A percentile compares a stretch with the other conserved stretches of the same genome.
Evolutionary conservation across 2,329 filamentous ascomycete genomes (phyloP).

Genomic region (Coleophoma cylindrospora): DNA sequence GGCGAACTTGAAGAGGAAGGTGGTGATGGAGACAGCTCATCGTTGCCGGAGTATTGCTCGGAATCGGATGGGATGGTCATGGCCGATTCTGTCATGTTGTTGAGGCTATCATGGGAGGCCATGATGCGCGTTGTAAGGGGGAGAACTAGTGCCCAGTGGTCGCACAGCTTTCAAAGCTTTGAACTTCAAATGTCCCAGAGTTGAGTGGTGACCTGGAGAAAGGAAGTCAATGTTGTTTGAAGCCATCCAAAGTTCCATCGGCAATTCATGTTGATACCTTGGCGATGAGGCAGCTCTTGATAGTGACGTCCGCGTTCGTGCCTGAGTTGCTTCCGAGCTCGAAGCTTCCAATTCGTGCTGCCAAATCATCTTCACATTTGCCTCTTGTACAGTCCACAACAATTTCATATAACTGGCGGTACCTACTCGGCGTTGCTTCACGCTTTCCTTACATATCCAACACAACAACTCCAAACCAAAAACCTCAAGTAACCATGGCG

Average conservation of each 20-base stretch:
- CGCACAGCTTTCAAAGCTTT: not conserved
- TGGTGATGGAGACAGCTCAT: constrained; percentile 56
- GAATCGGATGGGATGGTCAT: constrained; percentile 78
- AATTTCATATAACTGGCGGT: not conserved
- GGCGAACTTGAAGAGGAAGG: constrained; percentile 56
- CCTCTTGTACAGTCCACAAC: too few relatives aligned
- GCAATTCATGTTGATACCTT: not conserved
- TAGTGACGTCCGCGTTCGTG: not conserved
- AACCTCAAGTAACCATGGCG: constrained; percentile 17
- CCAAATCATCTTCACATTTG: too few relatives aligned
- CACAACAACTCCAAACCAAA: not conserved
- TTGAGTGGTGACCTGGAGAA: too few relatives aligned
- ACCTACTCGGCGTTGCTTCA: not conserved
- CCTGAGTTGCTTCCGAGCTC: not conserved
- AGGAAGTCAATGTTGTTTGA: not conserved
- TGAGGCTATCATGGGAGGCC: constrained; percentile 44
- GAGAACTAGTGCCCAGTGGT: too few relatives aligned
- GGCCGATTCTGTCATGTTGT: constrained; percentile 64
- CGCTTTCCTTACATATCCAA: not conserved
- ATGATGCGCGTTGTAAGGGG: constrained; percentile 30
- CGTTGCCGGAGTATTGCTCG: constrained; percentile 70
- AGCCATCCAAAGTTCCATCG: not conserved
- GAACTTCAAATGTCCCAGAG: not conserved
- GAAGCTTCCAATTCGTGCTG: not conserved
- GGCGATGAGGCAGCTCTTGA: not conserved